A percentile compares a stretch with the other conserved stretches of the same genome.
These are phyloP conservation scores for Helianthus annuus DNA, from an alignment of 129 eudicot genomes.

Conservation along the genomic window DNA sequence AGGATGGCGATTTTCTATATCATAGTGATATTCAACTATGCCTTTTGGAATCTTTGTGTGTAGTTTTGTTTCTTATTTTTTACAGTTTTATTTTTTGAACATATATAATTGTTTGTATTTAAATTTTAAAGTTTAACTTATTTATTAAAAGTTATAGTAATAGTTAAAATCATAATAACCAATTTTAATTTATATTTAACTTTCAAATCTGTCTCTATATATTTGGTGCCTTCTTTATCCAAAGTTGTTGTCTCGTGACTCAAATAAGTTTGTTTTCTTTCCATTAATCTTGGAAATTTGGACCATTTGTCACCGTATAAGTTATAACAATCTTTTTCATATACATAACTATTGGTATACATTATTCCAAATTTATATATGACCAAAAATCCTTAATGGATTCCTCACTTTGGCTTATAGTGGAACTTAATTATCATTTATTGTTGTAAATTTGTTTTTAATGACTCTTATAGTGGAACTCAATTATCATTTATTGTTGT, in stretches of 20 bases:
- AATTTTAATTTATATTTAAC: background rate
- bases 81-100: too few species aligned
- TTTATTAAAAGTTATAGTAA: too few species aligned
- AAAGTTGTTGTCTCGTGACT: background rate
- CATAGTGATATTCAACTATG: too few species aligned
- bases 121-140: too few species aligned
- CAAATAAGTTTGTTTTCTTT: background rate
- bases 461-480: background rate
- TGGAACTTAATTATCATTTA: background rate
- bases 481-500: background rate
- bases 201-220: background rate
- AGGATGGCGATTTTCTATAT: too few species aligned
- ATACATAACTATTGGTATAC: background rate
- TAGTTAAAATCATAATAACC: background rate
- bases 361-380: background rate
- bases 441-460: background rate
- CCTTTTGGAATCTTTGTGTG: too few species aligned
- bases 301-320: slow-evolving; percentile 4
- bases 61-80: too few species aligned
- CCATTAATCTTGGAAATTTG: slow-evolving; percentile 12
- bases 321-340: slow-evolving; percentile 4
- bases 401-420: slow-evolving; percentile 2
- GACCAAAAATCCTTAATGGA: slow-evolving; percentile 1
- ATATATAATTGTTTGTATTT: too few species aligned
- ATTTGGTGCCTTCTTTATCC: background rate